These are phyloP conservation scores for Cinnamomum chago DNA, from an alignment of 164 flowering plant genomes.

Conservation along the genomic window DNA sequence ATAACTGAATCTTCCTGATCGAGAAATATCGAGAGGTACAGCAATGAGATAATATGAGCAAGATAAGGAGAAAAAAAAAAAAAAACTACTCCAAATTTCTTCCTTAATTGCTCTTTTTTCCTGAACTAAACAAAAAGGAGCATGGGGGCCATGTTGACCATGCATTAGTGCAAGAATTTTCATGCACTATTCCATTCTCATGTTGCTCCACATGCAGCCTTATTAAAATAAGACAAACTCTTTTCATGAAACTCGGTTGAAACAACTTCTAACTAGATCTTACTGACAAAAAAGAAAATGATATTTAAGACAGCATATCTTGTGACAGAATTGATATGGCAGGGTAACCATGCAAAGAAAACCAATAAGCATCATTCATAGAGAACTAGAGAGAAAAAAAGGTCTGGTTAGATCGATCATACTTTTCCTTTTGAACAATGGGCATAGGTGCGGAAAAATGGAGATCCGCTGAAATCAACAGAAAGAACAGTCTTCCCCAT, in stretches of 20 bases:
- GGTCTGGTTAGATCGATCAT: slow-evolving; percentile 20
- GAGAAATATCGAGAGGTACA: too few relatives aligned
- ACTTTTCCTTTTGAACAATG: slow-evolving; percentile 87
- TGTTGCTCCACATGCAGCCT: background rate
- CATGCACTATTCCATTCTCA: background rate
- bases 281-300: background rate
- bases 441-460: slow-evolving; percentile 70
- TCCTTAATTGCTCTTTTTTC: too few relatives aligned
- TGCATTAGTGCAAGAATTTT: background rate
- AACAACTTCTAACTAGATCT: background rate
- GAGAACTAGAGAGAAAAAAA: too few relatives aligned
- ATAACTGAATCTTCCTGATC: too few relatives aligned
- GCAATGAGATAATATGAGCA: too few relatives aligned
- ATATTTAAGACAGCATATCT: background rate
- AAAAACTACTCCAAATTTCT: too few relatives aligned
- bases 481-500: slow-evolving; percentile 82
- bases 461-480: slow-evolving; percentile 36
- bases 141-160: background rate
- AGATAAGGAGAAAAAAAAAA: too few relatives aligned
- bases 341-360: background rate
- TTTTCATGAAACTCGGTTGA: background rate
- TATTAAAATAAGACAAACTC: too few relatives aligned
- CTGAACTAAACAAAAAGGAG: background rate
- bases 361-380: too few relatives aligned
- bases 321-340: background rate